phyloP scores from a whole-genome alignment of 1,284 basidiomycete genomes.

The Apiotrichum veenhuisii region DNA sequence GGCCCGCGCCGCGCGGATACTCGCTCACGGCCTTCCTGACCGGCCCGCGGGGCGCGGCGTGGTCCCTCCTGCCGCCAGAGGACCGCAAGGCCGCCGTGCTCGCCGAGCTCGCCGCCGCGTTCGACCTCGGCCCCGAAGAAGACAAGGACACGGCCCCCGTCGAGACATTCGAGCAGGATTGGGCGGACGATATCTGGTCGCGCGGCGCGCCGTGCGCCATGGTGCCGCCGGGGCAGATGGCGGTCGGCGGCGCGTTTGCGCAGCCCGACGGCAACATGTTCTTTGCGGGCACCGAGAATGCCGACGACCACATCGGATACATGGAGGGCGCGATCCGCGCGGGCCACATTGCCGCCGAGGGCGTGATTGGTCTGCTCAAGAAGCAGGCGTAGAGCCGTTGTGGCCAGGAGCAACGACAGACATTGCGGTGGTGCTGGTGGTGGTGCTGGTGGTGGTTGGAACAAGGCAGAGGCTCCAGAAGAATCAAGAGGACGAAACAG shows the following conservation, averaged over 20 bases:
- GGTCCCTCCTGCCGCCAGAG: not conserved
- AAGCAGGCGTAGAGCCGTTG: no score
- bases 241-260: not conserved
- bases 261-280: slow-evolving; percentile 6
- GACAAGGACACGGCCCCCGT: not conserved
- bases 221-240: slow-evolving; percentile 4
- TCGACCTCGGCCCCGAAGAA: not conserved
- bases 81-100: not conserved
- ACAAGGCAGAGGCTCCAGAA: no score
- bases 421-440: no score
- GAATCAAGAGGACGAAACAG: no score
- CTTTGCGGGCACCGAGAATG: slow-evolving; percentile 16
- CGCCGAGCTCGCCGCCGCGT: no score
- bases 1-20: not conserved
- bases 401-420: no score
- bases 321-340: slow-evolving; percentile 19
- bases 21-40: not conserved
- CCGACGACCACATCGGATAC: slow-evolving; percentile 11
- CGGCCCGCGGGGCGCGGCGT: not conserved
- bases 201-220: slow-evolving; percentile 1
- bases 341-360: not conserved
- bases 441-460: no score
- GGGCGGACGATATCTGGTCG: slow-evolving; percentile 8
- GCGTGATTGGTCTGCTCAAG: not conserved
- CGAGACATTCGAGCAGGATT: slow-evolving; percentile 5